phyloP scores from a whole-genome alignment of 768 basidiomycete species.

The Russula virescens region DNA sequence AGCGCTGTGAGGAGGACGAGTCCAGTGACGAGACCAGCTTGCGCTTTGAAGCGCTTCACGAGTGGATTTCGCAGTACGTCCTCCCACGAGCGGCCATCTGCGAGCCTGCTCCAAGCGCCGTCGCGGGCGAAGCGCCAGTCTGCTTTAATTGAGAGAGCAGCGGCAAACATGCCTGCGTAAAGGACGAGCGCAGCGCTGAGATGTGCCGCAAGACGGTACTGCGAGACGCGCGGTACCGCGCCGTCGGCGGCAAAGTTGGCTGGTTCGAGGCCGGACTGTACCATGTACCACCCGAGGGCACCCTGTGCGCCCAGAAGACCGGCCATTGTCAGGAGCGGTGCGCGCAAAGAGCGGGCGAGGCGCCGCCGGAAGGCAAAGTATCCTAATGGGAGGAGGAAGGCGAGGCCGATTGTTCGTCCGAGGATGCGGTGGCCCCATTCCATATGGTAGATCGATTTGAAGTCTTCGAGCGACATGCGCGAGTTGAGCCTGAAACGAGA shows the following conservation, averaged over 20 bases:
- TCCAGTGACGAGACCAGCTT: constrained; percentile 57
- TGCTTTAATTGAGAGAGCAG: constrained; percentile 66
- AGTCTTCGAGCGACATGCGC: constrained; percentile 79
- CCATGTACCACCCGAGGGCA: constrained; percentile 98
- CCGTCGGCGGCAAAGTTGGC: constrained; percentile 73
- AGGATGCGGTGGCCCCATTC: constrained; percentile 96
- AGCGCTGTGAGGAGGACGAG: constrained; percentile 89
- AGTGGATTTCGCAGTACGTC: constrained; percentile 48
- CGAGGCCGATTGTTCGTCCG: constrained; percentile 78
- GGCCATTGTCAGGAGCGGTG: constrained; percentile 66
- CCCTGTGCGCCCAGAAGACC: constrained; percentile 88
- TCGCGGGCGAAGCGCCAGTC: constrained; percentile 70
- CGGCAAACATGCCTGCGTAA: constrained; percentile 89
- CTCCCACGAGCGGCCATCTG: constrained; percentile 37
- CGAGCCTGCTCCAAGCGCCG: constrained; percentile 53
- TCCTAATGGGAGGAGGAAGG: constrained; percentile 76
- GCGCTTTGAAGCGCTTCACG: constrained; percentile 52
- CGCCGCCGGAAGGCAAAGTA: constrained; percentile 73
- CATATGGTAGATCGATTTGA: constrained; percentile 97
- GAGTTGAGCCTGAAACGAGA: constrained; percentile 71
- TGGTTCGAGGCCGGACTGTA: constrained; percentile 89
- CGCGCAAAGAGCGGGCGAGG: constrained; percentile 56
- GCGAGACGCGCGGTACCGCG: constrained; percentile 90
- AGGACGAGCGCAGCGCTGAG: constrained; percentile 85
- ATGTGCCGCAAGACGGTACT: constrained; percentile 94